phyloP scores from a whole-genome alignment of 2,329 filamentous ascomycete species.

The Saccharata proteae region DNA sequence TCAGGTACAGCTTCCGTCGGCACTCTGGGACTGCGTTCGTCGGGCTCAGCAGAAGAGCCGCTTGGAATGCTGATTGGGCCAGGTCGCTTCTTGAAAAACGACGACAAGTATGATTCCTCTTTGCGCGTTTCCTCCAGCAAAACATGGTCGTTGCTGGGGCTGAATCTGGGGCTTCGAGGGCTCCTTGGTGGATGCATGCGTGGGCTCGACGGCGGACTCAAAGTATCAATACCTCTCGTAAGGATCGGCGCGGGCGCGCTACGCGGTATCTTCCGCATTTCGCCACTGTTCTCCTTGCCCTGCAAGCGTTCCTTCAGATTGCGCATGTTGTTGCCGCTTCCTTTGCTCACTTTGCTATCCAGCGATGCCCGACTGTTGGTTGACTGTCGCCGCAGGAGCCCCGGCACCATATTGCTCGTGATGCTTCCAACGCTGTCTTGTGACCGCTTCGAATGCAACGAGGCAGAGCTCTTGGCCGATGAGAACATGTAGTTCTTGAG shows the following conservation, averaged over 20 bases:
- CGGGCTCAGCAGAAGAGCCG: neutral
- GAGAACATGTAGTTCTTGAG: conserved; percentile 46
- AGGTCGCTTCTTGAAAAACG: conserved; percentile 1
- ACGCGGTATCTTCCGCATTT: too few relatives aligned
- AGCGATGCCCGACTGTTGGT: conserved; percentile 21
- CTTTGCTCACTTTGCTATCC: conserved; percentile 20
- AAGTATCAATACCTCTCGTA: too few relatives aligned
- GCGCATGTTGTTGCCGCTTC: conserved; percentile 30
- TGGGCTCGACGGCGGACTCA: too few relatives aligned
- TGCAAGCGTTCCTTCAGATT: conserved; percentile 54
- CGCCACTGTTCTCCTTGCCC: conserved; percentile 34
- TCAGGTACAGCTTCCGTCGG: conserved; percentile 4
- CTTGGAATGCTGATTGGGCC: conserved; percentile 4
- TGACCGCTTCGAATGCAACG: conserved; percentile 21
- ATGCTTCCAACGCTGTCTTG: conserved; percentile 20
- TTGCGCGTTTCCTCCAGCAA: too few relatives aligned
- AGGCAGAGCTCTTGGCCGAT: conserved; percentile 22
- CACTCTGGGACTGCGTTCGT: conserved; percentile 4
- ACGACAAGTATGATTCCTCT: too few relatives aligned
- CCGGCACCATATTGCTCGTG: conserved; percentile 30
- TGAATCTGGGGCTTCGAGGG: too few relatives aligned
- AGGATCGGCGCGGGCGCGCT: too few relatives aligned
- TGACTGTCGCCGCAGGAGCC: conserved; percentile 17
- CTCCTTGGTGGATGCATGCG: too few relatives aligned
- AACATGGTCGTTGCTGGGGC: too few relatives aligned